Base-by-base conservation (phyloP, 345 rosid species). In the Eutrema heterophyllum region DNA sequence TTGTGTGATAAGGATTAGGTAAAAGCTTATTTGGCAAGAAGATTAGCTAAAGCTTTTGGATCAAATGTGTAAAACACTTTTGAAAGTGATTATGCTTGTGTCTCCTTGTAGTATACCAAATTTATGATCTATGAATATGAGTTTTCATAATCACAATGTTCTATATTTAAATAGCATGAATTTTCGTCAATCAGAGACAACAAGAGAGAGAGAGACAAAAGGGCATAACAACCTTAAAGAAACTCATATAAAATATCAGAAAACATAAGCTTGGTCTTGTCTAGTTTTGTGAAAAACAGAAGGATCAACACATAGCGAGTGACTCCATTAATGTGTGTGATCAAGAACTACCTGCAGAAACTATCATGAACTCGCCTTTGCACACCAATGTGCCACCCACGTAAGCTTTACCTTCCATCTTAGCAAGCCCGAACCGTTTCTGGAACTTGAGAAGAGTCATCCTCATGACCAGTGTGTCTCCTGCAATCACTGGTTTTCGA, bases 371-470 rank as follows among this genome's bases (percentile, higher is more conserved):
- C 83, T 94, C 96, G 5, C 97, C 93, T 71, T 91, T 95, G 3
- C 98, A 88, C 6, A 86, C 96, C 64, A 91, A 74, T 4, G 88
- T 86, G 11, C 85, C 85, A 33, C 95, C 96, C 12, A 91, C 96
- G 45, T 88, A 94, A 68, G 98, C 97, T 75, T 91, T 94, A 40
- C 96, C 97, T 76, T 94, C 93, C 97, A 94, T 88, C 78, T 89
- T 91, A 35, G 97, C 97, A 46, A 94, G 85, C 64, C 95, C 97
- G n/a, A 91, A 94, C 46, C 93, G 86, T 76, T 86, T 91, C 68
- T 88, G 93, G 39, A 94, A 86, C 95, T 85, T 88, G 70, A 77
- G 64, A 24, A 94, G 87, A 30, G 88, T 94, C 97, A 91, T 94
- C 74, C 96, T 91, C 97, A 91, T 91, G 7, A 91, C 93, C 33